phyloP scores from a whole-genome alignment of 805 yeast species.

The Ogataea angusta region DNA sequence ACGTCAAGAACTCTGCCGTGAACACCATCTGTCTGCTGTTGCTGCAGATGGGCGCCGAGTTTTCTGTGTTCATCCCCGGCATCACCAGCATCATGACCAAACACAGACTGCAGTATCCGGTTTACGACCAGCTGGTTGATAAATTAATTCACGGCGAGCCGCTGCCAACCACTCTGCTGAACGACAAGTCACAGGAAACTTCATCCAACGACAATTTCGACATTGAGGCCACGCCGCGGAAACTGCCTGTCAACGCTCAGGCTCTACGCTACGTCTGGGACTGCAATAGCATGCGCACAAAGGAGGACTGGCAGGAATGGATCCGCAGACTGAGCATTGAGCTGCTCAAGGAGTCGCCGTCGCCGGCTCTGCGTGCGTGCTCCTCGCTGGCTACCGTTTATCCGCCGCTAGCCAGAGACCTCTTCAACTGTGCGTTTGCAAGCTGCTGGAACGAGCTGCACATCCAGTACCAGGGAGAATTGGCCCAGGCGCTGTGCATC shows the following conservation, averaged over 20 bases:
- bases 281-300: slow-evolving; percentile 79
- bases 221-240: slow-evolving; percentile 66
- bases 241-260: slow-evolving; percentile 65
- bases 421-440: slow-evolving; percentile 92
- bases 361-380: slow-evolving; percentile 91
- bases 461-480: slow-evolving; percentile 84
- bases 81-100: slow-evolving; percentile 63
- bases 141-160: slow-evolving; percentile 82
- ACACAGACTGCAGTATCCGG: slow-evolving; percentile 63
- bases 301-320: slow-evolving; percentile 99
- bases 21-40: slow-evolving; percentile 76
- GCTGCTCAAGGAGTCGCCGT: slow-evolving; percentile 85
- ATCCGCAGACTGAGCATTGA: slow-evolving; percentile 81
- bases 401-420: slow-evolving; percentile 81
- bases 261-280: slow-evolving; percentile 86
- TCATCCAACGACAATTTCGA: slow-evolving; percentile 49
- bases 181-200: slow-evolving; percentile 54
- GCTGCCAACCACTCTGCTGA: slow-evolving; percentile 68
- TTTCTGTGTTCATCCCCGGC: slow-evolving; percentile 80
- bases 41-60: slow-evolving; percentile 80
- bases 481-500: slow-evolving; percentile 77
- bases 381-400: slow-evolving; percentile 84
- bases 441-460: slow-evolving; percentile 94
- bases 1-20: slow-evolving; percentile 61
- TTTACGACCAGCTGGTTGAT: slow-evolving; percentile 77